A percentile compares a stretch with the other conserved stretches of the same genome.
Conservation (phyloP, 768 basidiomycete species). For the Austroboletus eburneus region DNA sequence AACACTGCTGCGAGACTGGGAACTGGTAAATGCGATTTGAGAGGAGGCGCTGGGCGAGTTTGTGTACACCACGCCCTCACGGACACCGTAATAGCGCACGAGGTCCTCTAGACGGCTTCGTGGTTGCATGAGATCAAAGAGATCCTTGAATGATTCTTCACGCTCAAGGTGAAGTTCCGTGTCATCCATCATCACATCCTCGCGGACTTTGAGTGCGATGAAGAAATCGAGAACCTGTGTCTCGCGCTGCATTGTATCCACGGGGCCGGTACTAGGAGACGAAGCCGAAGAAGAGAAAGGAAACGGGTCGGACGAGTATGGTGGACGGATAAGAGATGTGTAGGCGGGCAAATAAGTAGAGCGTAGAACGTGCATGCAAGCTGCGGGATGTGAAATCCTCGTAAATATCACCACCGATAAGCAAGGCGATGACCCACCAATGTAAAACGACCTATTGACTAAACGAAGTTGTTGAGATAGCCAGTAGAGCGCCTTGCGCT, state of each 20-base stretch:
- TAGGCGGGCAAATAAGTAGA: constrained; percentile 72
- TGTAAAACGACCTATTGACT: constrained; percentile 63
- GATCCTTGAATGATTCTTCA: constrained; percentile 71
- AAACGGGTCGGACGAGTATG: constrained; percentile 79
- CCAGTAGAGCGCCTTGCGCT: constrained; percentile 72
- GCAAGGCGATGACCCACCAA: constrained; percentile 38
- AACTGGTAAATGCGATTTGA: background rate
- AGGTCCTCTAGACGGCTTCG: constrained; percentile 75
- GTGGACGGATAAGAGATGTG: constrained; percentile 52
- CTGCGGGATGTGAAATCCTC: constrained; percentile 29
- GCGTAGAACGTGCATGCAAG: constrained; percentile 79
- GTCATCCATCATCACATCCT: constrained; percentile 76
- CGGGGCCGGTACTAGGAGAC: constrained; percentile 19
- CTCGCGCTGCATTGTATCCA: constrained; percentile 62
- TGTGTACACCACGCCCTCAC: constrained; percentile 33
- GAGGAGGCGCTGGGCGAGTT: constrained; percentile 4
- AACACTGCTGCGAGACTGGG: background rate
- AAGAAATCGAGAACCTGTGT: constrained; percentile 72
- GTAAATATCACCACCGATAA: background rate
- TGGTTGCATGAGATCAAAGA: constrained; percentile 76
- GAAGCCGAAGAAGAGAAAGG: constrained; percentile 40
- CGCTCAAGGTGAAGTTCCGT: constrained; percentile 70
- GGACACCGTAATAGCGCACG: constrained; percentile 41
- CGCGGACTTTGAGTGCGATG: constrained; percentile 73
- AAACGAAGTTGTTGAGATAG: constrained; percentile 56